phyloP scores from a whole-genome alignment of 306 rosid species.

The Gastrolobium bilobum region DNA sequence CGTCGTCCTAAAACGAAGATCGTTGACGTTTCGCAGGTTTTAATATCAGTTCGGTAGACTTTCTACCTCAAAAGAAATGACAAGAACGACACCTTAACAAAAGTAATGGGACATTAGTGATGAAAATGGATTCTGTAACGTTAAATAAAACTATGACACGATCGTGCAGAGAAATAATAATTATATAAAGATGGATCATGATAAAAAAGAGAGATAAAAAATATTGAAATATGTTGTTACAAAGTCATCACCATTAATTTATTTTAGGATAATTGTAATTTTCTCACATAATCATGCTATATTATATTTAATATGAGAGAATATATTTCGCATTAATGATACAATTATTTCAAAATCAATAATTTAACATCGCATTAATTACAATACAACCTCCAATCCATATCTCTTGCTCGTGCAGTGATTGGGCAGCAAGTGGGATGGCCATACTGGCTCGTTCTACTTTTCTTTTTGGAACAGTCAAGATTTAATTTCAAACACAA shows the following conservation, averaged over 20 bases:
- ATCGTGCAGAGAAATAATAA: no score
- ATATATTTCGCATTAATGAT: background rate
- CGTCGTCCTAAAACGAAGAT: background rate
- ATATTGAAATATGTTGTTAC: no score
- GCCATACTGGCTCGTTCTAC: background rate
- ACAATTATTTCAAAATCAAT: conserved; percentile 28
- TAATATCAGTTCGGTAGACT: conserved; percentile 30
- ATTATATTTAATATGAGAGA: no score
- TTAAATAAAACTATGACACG: no score
- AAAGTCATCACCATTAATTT: no score
- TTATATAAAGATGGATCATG: no score
- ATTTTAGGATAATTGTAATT: no score
- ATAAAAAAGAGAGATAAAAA: no score
- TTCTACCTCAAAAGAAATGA: conserved; percentile 34
- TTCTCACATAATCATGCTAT: no score
- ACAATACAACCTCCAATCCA: background rate
- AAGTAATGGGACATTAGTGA: background rate
- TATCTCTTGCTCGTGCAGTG: conserved; percentile 4
- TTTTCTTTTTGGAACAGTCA: background rate
- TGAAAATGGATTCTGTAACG: no score
- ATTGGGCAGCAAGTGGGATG: background rate
- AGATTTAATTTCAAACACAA: background rate
- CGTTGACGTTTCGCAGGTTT: background rate
- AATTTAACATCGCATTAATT: conserved; percentile 13
- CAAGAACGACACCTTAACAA: conserved; percentile 15